phyloP scores from a whole-genome alignment of 306 rosid species.

The Prunus padus region DNA sequence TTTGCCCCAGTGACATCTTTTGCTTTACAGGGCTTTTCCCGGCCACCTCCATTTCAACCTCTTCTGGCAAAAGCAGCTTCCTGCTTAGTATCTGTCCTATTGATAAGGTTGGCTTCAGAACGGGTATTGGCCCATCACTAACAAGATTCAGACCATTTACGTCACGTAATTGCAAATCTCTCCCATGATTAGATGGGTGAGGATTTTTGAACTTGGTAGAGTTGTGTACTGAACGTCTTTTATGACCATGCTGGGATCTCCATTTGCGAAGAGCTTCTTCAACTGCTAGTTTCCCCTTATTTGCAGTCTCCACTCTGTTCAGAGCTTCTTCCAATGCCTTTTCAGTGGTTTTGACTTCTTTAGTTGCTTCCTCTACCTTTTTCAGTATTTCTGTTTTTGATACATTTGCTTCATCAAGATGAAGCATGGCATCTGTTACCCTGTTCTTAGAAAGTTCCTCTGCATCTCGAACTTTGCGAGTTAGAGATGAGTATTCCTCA shows the following conservation, averaged over 20 bases:
- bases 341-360: constrained; percentile 75
- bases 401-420: constrained; percentile 67
- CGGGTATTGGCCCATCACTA: constrained; percentile 42
- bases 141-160: constrained; percentile 52
- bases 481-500: constrained; percentile 65
- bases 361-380: constrained; percentile 72
- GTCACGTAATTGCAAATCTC: constrained; percentile 47
- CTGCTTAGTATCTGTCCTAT: constrained; percentile 86
- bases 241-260: constrained; percentile 63
- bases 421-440: constrained; percentile 66
- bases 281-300: constrained; percentile 64
- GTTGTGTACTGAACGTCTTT: constrained; percentile 48
- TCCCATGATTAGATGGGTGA: constrained; percentile 40
- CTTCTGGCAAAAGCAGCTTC: constrained; percentile 67
- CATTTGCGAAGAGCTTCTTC: constrained; percentile 88
- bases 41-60: constrained; percentile 39
- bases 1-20: constrained; percentile 84
- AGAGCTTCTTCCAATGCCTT: constrained; percentile 76
- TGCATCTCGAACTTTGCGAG: constrained; percentile 52
- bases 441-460: constrained; percentile 64
- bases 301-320: constrained; percentile 85
- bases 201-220: constrained; percentile 69
- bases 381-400: constrained; percentile 59
- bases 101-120: constrained; percentile 66
- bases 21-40: constrained; percentile 50